Percentiles rank a stretch among this genome's conserved stretches.
Conservation (phyloP, 805 yeast species). For the Schwanniomyces yamadae region DNA sequence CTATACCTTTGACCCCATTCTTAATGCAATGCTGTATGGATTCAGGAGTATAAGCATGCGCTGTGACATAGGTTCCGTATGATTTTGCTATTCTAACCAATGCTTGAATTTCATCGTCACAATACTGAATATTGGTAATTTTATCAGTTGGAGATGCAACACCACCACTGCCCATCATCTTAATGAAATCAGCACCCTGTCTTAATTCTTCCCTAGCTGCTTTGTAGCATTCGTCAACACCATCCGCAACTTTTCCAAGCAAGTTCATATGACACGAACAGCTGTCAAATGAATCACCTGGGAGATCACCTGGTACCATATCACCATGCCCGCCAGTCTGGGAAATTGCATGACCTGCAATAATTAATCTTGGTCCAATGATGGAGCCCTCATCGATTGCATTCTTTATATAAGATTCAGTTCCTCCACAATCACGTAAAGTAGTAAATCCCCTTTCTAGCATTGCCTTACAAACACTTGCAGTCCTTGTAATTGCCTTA, state of each 20-base stretch:
- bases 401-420: slow-evolving; percentile 16
- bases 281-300: slow-evolving; percentile 19
- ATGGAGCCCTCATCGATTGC: slow-evolving; percentile 25
- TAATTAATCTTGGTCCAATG: slow-evolving; percentile 22
- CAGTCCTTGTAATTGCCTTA: slow-evolving; percentile 20
- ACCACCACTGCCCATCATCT: slow-evolving; percentile 29
- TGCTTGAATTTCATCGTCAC: slow-evolving; percentile 23
- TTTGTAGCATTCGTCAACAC: slow-evolving; percentile 20
- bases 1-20: slow-evolving; percentile 26
- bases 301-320: slow-evolving; percentile 17
- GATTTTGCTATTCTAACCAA: slow-evolving; percentile 22
- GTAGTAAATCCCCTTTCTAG: slow-evolving; percentile 17
- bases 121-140: slow-evolving; percentile 20
- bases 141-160: slow-evolving; percentile 27
- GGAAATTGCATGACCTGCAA: slow-evolving; percentile 22
- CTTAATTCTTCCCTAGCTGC: slow-evolving; percentile 23
- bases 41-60: slow-evolving; percentile 24
- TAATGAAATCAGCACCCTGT: slow-evolving; percentile 23
- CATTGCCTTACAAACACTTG: slow-evolving; percentile 15
- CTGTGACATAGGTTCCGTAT: slow-evolving; percentile 25
- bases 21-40: slow-evolving; percentile 20
- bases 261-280: slow-evolving; percentile 20
- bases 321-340: slow-evolving; percentile 31
- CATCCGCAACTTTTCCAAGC: slow-evolving; percentile 23
- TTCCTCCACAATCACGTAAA: slow-evolving; percentile 13